Conservation (phyloP, 2,329 filamentous ascomycete species). For the Neonectria faginata region DNA sequence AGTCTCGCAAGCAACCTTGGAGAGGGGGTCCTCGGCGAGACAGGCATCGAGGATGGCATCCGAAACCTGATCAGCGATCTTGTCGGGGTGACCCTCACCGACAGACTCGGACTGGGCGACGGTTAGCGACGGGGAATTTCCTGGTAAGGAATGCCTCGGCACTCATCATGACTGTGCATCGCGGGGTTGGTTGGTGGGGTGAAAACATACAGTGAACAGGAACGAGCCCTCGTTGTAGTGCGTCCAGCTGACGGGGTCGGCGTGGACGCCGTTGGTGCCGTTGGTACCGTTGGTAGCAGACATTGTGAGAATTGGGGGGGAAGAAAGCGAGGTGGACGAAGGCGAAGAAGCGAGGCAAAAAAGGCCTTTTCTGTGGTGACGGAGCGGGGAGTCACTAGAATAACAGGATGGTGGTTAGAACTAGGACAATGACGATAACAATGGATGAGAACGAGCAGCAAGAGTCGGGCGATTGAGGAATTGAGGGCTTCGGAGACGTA, state of each 20-base stretch:
- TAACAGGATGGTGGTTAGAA: slow-evolving; percentile 33
- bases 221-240: slow-evolving; percentile 77
- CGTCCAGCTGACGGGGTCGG: slow-evolving; percentile 51
- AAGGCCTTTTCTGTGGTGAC: slow-evolving; percentile 40
- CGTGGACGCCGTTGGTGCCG: slow-evolving; percentile 55
- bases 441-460: slow-evolving; percentile 28
- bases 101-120: slow-evolving; percentile 81
- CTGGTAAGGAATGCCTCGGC: slow-evolving; percentile 23
- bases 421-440: background rate
- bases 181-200: slow-evolving; percentile 21
- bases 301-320: slow-evolving; percentile 64
- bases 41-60: slow-evolving; percentile 99
- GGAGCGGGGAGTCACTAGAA: slow-evolving; percentile 40
- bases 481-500: slow-evolving; percentile 15
- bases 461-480: slow-evolving; percentile 17
- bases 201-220: slow-evolving; percentile 77
- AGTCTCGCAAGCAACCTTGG: slow-evolving; percentile 99
- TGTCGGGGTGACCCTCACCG: slow-evolving; percentile 92
- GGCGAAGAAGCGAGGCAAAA: slow-evolving; percentile 39
- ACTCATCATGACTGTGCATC: slow-evolving; percentile 24
- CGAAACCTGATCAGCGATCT: slow-evolving; percentile 98
- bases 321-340: slow-evolving; percentile 36
- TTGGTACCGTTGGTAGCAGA: slow-evolving; percentile 58
- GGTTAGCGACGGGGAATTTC: slow-evolving; percentile 41
- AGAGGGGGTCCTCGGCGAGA: slow-evolving; percentile 91